These are phyloP conservation scores for Neurospora sublineolata DNA, from an alignment of 495 filamentous ascomycete genomes.

Conservation along the genomic window DNA sequence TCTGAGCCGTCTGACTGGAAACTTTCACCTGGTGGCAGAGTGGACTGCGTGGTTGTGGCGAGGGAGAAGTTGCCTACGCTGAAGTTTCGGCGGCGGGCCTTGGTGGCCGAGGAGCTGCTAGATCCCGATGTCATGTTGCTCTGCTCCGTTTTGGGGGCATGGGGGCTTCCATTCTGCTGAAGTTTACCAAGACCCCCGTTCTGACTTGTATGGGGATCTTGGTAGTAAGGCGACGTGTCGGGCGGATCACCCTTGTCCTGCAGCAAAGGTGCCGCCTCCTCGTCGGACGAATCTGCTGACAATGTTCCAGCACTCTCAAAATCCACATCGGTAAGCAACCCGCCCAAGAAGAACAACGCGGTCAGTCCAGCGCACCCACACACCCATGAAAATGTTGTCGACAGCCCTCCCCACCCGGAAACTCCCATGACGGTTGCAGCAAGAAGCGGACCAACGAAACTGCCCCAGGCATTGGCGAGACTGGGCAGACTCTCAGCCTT, in stretches of 20 bases:
- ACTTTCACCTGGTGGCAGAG: background rate
- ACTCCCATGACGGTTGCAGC: slow-evolving; percentile 10
- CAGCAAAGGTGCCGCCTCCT: slow-evolving; percentile 18
- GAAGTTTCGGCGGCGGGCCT: slow-evolving; percentile 17
- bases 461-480: slow-evolving; percentile 18
- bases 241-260: background rate
- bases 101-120: background rate
- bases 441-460: slow-evolving; percentile 17
- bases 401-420: slow-evolving; percentile 15
- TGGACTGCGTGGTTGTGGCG: slow-evolving; percentile 7
- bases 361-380: slow-evolving; percentile 7
- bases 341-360: slow-evolving; percentile 16
- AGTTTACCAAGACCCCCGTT: background rate
- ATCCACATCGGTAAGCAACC: slow-evolving; percentile 13
- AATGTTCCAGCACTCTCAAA: background rate
- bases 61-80: slow-evolving; percentile 21
- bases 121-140: background rate
- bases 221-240: background rate
- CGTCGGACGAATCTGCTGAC: slow-evolving; percentile 2
- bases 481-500: slow-evolving; percentile 11
- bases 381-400: slow-evolving; percentile 6
- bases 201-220: background rate
- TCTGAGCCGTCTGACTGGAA: background rate
- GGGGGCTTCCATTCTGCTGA: background rate
- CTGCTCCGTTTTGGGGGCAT: background rate